phyloP scores from a whole-genome alignment of 305 asterid genomes.

The Rubia balearica region DNA sequence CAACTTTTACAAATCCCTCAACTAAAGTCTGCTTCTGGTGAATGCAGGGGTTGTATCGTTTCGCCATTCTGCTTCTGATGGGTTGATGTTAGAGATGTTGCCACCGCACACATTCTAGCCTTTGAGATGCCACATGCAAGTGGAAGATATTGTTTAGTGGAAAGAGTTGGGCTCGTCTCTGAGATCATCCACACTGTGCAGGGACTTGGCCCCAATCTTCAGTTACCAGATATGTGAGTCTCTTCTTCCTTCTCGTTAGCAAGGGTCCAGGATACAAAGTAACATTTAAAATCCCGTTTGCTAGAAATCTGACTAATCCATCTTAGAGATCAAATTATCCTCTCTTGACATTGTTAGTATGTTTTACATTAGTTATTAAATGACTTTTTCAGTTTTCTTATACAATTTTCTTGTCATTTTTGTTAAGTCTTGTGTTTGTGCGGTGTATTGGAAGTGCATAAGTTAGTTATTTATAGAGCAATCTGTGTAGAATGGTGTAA shows the following conservation, averaged over 20 bases:
- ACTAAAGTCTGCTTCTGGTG: not conserved
- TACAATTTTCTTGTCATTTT: not conserved
- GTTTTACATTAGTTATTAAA: not conserved
- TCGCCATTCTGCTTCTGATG: not conserved
- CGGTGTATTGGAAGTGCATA: no score
- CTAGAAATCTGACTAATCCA: no score
- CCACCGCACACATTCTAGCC: conserved; percentile 35
- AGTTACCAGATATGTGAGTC: conserved; percentile 26
- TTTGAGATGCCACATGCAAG: conserved; percentile 35
- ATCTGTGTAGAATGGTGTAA: no score
- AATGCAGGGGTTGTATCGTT: not conserved
- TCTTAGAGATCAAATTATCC: no score
- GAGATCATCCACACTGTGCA: conserved; percentile 20
- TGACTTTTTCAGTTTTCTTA: no score
- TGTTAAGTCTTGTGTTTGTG: no score
- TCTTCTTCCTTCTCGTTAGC: no score
- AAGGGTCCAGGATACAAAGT: no score
- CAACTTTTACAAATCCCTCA: no score
- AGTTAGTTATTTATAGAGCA: no score
- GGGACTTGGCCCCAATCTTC: conserved; percentile 30
- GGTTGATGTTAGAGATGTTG: conserved; percentile 51
- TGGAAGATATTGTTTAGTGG: conserved; percentile 38
- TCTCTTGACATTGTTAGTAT: not conserved
- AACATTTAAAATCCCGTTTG: no score
- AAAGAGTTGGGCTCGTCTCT: conserved; percentile 5